Conservation (phyloP, 768 basidiomycete genomes). For the Xerocomellus intermedius region DNA sequence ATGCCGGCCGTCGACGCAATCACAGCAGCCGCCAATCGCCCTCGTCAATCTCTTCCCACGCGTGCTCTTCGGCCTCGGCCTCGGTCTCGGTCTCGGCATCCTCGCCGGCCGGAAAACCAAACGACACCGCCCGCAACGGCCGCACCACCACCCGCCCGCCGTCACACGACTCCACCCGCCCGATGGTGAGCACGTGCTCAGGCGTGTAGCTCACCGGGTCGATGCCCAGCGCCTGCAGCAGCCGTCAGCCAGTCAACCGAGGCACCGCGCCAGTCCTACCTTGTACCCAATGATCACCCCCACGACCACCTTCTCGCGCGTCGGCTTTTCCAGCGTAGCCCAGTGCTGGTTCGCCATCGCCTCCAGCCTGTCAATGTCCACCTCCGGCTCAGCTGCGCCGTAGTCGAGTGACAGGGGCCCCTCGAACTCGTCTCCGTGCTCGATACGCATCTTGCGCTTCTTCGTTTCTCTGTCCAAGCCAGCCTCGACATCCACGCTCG, state of each 20-base stretch:
- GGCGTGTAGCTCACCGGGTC: slow-evolving; percentile 60
- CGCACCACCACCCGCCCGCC: slow-evolving; percentile 12
- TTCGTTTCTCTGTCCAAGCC: slow-evolving; percentile 36
- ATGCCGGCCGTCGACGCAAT: slow-evolving; percentile 19
- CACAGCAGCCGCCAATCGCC: slow-evolving; percentile 31
- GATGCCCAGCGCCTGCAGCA: slow-evolving; percentile 52
- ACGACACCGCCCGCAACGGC: slow-evolving; percentile 25
- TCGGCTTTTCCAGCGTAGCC: slow-evolving; percentile 23
- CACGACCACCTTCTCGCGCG: slow-evolving; percentile 25
- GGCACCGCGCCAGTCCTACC: slow-evolving; percentile 30
- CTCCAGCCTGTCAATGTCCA: slow-evolving; percentile 10
- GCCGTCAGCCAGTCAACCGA: neutral
- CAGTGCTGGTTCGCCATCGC: slow-evolving; percentile 15
- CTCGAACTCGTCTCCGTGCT: slow-evolving; percentile 32
- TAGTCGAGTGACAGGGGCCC: slow-evolving; percentile 11
- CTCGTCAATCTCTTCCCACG: slow-evolving; percentile 29
- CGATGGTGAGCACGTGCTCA: slow-evolving; percentile 52
- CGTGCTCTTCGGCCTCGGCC: slow-evolving; percentile 12
- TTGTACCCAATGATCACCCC: slow-evolving; percentile 48
- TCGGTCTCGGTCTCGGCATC: slow-evolving; percentile 1
- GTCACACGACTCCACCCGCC: slow-evolving; percentile 32
- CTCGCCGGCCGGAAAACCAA: slow-evolving; percentile 30
- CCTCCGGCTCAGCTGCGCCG: neutral
- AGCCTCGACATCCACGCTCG: slow-evolving; percentile 67
- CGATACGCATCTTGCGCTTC: slow-evolving; percentile 32